Evolutionary conservation across 768 basidiomycete genomes (phyloP).

Genomic region (Xerocomellus chrysenteron): DNA sequence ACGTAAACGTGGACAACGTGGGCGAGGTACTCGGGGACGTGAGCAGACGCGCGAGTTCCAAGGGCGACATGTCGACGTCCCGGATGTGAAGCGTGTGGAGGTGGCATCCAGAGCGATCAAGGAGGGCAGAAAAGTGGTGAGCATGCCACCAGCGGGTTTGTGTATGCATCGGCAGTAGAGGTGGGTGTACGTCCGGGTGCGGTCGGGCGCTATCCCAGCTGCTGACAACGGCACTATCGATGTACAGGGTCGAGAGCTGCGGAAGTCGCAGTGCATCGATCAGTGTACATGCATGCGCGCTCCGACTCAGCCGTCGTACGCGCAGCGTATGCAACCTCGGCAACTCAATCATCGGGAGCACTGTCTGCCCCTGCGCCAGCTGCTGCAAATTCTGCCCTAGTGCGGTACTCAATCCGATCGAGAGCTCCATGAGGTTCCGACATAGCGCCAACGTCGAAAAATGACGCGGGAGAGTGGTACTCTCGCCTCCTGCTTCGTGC

Average conservation of each 20-base stretch:
- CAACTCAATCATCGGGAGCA: conserved; percentile 12
- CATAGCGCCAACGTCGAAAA: conserved; percentile 17
- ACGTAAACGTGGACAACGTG: conserved; percentile 22
- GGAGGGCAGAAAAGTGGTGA: conserved; percentile 20
- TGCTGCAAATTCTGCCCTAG: conserved; percentile 16
- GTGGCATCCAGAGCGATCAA: conserved; percentile 23
- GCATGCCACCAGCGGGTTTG: conserved; percentile 22
- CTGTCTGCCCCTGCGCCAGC: not conserved
- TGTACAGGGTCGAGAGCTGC: conserved; percentile 18
- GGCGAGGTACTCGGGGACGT: conserved; percentile 14
- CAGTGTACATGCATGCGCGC: conserved; percentile 15
- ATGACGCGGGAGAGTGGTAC: conserved; percentile 19
- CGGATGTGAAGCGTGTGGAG: conserved; percentile 18
- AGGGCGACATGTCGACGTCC: conserved; percentile 24
- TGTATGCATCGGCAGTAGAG: not conserved
- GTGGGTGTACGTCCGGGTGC: conserved; percentile 13
- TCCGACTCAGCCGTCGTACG: conserved; percentile 22
- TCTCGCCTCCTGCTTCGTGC: conserved; percentile 27
- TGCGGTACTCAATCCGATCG: conserved; percentile 20
- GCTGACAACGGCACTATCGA: conserved; percentile 21
- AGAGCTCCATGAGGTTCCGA: conserved; percentile 22
- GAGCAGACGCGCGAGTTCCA: conserved; percentile 19
- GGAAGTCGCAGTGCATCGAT: conserved; percentile 24
- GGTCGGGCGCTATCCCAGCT: conserved; percentile 13
- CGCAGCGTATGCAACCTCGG: conserved; percentile 22